Base-by-base conservation (phyloP, 345 rosid species). In the Euphorbia lathyris region DNA sequence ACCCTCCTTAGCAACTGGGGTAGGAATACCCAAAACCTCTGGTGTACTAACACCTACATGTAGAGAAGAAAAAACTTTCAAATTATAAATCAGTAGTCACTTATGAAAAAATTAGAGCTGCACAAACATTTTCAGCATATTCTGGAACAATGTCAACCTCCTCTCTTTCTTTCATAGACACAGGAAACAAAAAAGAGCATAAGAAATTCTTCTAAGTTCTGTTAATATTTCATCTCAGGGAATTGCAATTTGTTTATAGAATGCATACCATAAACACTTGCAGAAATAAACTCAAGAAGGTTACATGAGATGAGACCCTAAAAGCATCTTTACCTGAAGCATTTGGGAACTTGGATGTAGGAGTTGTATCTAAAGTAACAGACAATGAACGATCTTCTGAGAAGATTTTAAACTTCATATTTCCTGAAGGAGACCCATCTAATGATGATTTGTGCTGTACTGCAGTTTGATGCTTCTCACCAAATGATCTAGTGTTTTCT, bases 1-100 rank as follows among this genome's bases (percentile, higher is more conserved):
- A 73, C 68, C 70, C 77, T 94, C 97, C 82, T 78, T 88, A 26
- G 79, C 62, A 45, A 89, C 85, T 27, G 97, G 95, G 1, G 95
- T 91, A 63, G 67, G 82, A 65, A 94, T 76, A 78, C 79, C 64
- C 59, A 74, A 69, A 70, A 80, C 75, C 59, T 81, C 84, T 1
- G 78, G 91, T 29, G 89, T 75, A 42, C 63, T 43, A 74, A 70
- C 72, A 40, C 81, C 95, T 88, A 80, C 55, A 72, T 58, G 67
- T 42, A 67, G 56, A 56, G 65, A 69, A 30, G n/a, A n/a, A 59
- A 74, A 23, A 22, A 4, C 51, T 6, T 34, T 48, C 55, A 47
- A 50, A 6, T 30, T 23, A 42, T 30, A 9, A 60, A 22, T 70
- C 23, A 10, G 9, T 11, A 43, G 55, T 26, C 7, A 16, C 38